phyloP scores from a whole-genome alignment of 208 protist species.

The Leishmania guyanensis region DNA sequence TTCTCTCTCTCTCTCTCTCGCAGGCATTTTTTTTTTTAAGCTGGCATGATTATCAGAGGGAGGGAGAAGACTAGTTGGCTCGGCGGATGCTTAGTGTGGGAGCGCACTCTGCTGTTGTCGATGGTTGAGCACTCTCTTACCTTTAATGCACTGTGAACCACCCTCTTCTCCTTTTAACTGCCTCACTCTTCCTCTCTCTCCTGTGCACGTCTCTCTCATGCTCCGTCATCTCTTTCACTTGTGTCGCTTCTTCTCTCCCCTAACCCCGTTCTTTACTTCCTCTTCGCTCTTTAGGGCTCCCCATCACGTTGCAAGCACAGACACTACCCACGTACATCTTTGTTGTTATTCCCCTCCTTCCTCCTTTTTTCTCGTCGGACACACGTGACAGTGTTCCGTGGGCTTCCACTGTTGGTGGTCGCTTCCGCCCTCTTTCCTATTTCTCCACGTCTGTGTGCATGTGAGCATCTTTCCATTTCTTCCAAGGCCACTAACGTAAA shows the following conservation, averaged over 20 bases:
- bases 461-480: background rate
- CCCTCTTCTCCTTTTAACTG: background rate
- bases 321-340: background rate
- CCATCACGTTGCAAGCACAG: background rate
- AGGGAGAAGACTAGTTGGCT: background rate
- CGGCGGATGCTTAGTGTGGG: background rate
- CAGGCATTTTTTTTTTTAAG: background rate
- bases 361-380: background rate
- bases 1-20: background rate
- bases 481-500: background rate
- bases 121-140: background rate
- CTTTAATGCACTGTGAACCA: background rate
- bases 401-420: background rate
- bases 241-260: background rate
- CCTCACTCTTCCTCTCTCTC: background rate
- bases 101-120: background rate
- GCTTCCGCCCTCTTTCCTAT: background rate
- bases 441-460: too few relatives aligned
- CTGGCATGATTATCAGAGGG: background rate
- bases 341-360: constrained; percentile 7
- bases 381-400: background rate
- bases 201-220: background rate
- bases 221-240: background rate
- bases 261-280: background rate
- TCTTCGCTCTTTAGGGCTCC: background rate